Evolutionary conservation across 768 basidiomycete species (phyloP).

Genomic region (Phylloporus sp.): DNA sequence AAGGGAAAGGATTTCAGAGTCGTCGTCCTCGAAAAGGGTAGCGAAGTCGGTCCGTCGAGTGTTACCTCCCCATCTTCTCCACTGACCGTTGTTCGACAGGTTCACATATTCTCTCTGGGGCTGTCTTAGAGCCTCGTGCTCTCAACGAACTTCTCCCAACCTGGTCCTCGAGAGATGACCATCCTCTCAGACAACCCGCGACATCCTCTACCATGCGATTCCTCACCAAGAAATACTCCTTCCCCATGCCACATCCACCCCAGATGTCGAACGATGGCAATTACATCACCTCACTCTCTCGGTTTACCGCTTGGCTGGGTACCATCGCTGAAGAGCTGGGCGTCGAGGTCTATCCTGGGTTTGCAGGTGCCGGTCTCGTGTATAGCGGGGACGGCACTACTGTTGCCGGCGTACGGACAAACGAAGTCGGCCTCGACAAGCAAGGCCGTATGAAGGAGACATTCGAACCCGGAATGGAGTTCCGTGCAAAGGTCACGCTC

Average conservation of each 20-base stretch:
- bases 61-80: not conserved
- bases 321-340: conserved; percentile 80
- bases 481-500: conserved; percentile 86
- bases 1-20: conserved; percentile 80
- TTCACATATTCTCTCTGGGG: conserved; percentile 92
- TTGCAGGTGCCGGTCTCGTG: conserved; percentile 84
- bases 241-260: conserved; percentile 92
- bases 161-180: conserved; percentile 63
- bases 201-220: conserved; percentile 81
- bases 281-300: conserved; percentile 87
- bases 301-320: conserved; percentile 86
- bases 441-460: conserved; percentile 71
- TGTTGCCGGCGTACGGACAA: conserved; percentile 75
- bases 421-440: conserved; percentile 89
- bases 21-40: conserved; percentile 92
- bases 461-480: conserved; percentile 96
- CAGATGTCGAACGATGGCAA: conserved; percentile 96
- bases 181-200: conserved; percentile 81
- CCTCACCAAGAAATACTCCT: conserved; percentile 61
- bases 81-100: conserved; percentile 44
- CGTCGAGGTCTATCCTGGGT: conserved; percentile 96
- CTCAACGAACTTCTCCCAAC: conserved; percentile 87
- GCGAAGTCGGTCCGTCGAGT: conserved; percentile 73
- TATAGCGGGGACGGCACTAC: conserved; percentile 49
- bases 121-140: conserved; percentile 90